Conservation (phyloP, 495 filamentous ascomycete genomes). For the Penicillium pancosmium region DNA sequence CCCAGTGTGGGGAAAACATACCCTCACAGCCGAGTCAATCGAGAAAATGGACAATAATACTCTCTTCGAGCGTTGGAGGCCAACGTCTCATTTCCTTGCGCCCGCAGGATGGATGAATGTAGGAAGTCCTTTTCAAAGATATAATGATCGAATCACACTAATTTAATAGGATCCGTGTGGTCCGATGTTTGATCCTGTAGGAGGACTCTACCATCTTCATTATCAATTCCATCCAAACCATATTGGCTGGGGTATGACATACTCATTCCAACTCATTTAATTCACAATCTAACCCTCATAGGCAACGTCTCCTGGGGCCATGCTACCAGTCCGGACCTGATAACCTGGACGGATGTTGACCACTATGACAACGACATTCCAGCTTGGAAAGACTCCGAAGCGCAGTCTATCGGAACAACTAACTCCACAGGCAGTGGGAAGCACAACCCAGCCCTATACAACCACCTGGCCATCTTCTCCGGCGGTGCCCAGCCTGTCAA, state of each 20-base stretch:
- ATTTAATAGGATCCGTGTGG: constrained; percentile 18
- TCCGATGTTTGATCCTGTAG: constrained; percentile 20
- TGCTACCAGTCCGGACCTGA: constrained; percentile 17
- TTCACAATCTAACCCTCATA: not conserved
- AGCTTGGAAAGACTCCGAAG: constrained; percentile 21
- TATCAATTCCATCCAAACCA: constrained; percentile 24
- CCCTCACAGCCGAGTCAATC: constrained; percentile 15
- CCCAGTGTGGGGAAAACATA: constrained; percentile 8
- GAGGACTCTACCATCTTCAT: constrained; percentile 20
- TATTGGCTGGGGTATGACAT: constrained; percentile 18
- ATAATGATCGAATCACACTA: not conserved
- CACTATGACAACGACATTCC: constrained; percentile 14
- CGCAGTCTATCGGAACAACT: constrained; percentile 19
- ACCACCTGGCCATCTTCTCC: constrained; percentile 22
- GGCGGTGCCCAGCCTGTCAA: constrained; percentile 16
- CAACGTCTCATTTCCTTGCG: constrained; percentile 23
- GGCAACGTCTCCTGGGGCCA: constrained; percentile 26
- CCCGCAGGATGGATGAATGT: constrained; percentile 27
- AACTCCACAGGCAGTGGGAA: constrained; percentile 15
- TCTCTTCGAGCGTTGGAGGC: constrained; percentile 19
- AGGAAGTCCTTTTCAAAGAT: not conserved
- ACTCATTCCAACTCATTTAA: not conserved
- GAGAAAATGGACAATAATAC: constrained; percentile 22
- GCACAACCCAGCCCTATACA: constrained; percentile 19
- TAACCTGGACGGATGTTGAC: constrained; percentile 22